Conservation (phyloP, 1,284 basidiomycete genomes). For the Ustilago curta region DNA sequence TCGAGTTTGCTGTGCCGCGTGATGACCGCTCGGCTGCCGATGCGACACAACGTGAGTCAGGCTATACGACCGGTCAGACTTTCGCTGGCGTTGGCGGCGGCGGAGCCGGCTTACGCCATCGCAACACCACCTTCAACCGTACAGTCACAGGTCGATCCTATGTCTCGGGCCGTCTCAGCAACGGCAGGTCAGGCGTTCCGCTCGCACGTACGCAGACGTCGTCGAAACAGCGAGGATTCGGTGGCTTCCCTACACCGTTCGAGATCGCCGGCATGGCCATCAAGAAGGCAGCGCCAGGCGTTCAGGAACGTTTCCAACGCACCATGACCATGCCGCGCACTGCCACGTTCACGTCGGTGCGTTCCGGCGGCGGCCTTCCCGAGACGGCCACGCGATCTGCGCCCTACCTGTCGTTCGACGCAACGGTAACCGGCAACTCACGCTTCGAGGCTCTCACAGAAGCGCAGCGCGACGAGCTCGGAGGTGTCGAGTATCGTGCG, state of each 20-base stretch:
- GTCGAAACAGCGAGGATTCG: slow-evolving; percentile 74
- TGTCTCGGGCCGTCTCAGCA: slow-evolving; percentile 39
- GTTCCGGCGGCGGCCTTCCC: slow-evolving; percentile 66
- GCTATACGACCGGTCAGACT: slow-evolving; percentile 28
- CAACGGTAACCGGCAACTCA: slow-evolving; percentile 77
- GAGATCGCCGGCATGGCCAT: slow-evolving; percentile 74
- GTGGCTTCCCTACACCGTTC: slow-evolving; percentile 88
- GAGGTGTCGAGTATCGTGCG: slow-evolving; percentile 93
- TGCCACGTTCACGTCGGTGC: slow-evolving; percentile 73
- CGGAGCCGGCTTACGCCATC: slow-evolving; percentile 22
- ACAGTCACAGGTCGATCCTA: slow-evolving; percentile 51
- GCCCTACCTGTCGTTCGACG: slow-evolving; percentile 85
- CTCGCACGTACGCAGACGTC: slow-evolving; percentile 70
- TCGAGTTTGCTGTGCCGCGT: slow-evolving; percentile 73
- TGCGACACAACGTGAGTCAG: slow-evolving; percentile 8
- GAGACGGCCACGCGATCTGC: slow-evolving; percentile 70
- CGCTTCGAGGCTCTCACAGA: slow-evolving; percentile 82
- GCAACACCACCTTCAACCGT: slow-evolving; percentile 34
- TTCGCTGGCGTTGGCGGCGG: slow-evolving; percentile 5
- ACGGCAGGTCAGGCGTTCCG: slow-evolving; percentile 55
- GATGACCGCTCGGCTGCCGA: slow-evolving; percentile 35
- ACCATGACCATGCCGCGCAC: slow-evolving; percentile 78
- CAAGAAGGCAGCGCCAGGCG: slow-evolving; percentile 46
- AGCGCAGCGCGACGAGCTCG: slow-evolving; percentile 89
- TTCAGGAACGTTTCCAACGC: slow-evolving; percentile 53